Evolutionary conservation across 2,329 filamentous ascomycete genomes (phyloP).

Genomic region (Chrysoporthe austroafricana): DNA sequence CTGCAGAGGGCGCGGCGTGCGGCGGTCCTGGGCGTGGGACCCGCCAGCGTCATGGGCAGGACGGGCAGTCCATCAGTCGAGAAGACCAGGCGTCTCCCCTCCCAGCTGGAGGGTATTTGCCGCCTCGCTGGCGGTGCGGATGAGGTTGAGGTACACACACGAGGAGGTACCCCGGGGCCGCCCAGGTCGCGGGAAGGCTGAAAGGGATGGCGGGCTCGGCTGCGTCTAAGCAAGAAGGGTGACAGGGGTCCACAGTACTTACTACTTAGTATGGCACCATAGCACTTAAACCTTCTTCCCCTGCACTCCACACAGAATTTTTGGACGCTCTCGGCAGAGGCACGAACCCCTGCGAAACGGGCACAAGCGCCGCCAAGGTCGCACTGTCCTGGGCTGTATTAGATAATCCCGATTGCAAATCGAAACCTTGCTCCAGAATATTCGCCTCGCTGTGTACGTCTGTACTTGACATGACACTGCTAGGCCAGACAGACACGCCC

Average conservation of each 20-base stretch:
- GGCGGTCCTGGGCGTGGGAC: constrained; percentile 14
- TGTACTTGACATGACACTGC: not conserved
- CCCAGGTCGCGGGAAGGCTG: constrained; percentile 10
- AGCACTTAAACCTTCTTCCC: no score
- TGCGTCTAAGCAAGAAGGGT: not conserved
- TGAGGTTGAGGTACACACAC: constrained; percentile 25
- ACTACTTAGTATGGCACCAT: not conserved
- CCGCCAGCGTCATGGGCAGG: constrained; percentile 14
- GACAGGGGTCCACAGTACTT: not conserved
- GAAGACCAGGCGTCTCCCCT: constrained; percentile 2
- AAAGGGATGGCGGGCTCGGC: constrained; percentile 17
- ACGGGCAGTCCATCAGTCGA: constrained; percentile 18
- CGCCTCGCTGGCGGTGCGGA: not conserved
- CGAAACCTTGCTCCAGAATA: constrained; percentile 11
- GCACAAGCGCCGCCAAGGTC: constrained; percentile 2
- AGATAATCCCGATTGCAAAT: constrained; percentile 17
- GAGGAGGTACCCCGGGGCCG: not conserved
- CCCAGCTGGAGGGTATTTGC: constrained; percentile 6
- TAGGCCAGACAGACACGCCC: no score
- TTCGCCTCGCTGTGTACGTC: not conserved
- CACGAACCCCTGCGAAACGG: not conserved
- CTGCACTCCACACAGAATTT: not conserved
- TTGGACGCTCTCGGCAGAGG: not conserved
- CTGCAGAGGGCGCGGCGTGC: constrained; percentile 8
- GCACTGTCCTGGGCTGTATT: constrained; percentile 11